These are phyloP conservation scores for Sphaerulina vaccinii DNA, from an alignment of 2,329 filamentous ascomycete genomes.

Conservation along the genomic window DNA sequence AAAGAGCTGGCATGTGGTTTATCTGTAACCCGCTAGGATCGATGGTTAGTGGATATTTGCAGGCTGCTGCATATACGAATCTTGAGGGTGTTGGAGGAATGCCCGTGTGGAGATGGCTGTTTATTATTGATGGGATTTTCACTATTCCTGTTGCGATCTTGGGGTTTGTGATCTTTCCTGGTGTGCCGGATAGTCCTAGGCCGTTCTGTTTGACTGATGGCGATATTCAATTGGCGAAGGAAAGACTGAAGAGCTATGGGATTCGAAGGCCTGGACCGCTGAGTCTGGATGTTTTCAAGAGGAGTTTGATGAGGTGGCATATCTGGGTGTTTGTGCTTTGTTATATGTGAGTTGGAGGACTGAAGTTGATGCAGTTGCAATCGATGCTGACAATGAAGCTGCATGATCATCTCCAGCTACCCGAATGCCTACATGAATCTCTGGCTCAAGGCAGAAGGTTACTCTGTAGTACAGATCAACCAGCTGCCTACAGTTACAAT, in stretches of 20 bases:
- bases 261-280: slow-evolving; percentile 8
- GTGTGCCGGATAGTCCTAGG: slow-evolving; percentile 6
- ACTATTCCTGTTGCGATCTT: slow-evolving; percentile 33
- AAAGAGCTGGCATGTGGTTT: slow-evolving; percentile 60
- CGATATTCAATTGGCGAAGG: slow-evolving; percentile 7
- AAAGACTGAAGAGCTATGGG: slow-evolving; percentile 3
- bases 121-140: slow-evolving; percentile 58
- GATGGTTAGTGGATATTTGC: slow-evolving; percentile 63
- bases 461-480: slow-evolving; percentile 21
- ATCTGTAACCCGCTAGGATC: slow-evolving; percentile 58
- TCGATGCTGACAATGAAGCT: not conserved
- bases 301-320: slow-evolving; percentile 12
- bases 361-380: not conserved
- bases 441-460: slow-evolving; percentile 20
- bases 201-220: slow-evolving; percentile 1
- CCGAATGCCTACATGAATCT: slow-evolving; percentile 21
- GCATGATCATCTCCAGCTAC: slow-evolving; percentile 17
- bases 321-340: slow-evolving; percentile 13
- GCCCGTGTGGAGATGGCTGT: slow-evolving; percentile 53
- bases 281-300: slow-evolving; percentile 13
- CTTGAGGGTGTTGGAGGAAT: slow-evolving; percentile 50
- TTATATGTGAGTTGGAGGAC: slow-evolving; percentile 7
- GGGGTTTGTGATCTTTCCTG: slow-evolving; percentile 16
- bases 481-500: slow-evolving; percentile 12
- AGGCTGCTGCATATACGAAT: slow-evolving; percentile 50